Base-by-base conservation (phyloP, 345 rosid species). In the Barbarea vulgaris region DNA sequence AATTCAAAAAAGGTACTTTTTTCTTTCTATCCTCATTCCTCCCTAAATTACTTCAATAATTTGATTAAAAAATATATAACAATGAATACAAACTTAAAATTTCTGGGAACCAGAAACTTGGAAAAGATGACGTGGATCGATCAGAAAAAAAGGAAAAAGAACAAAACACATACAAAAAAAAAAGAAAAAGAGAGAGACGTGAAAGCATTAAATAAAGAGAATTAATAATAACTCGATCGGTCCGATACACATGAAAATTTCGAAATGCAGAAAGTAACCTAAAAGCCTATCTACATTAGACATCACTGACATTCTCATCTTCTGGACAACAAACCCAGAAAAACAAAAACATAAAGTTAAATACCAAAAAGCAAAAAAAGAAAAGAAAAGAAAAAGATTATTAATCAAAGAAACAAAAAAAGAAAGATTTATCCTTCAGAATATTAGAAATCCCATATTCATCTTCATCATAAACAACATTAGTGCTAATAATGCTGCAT, bases 291-390 rank as follows among this genome's bases (percentile, higher is more conserved):
- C 65, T 80, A 80, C 84, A 75, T 57, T 78, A 86, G 84, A 81
- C 41, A 76, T 74, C 84, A 77, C 73, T 81, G 83, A 82, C 82
- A 63, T 83, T 74, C 77, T 77, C 81, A 68, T 77, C 81, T 74
- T 83, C 63, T 74, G 63, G 66, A 42, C 72, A 72, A 82, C 44
- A 77, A 48, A 30, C 59, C 60, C 67, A 54, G 57, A 68, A 67
- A 67, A 64, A 31, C 46, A 50, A 80, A 62, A 57, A 33, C 27
- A 31, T 31, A 56, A 68, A 69, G 71, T 78, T 85, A 21, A 59
- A 15, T 56, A 57, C 10, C 51, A 46, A 25, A 42, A 6, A 22
- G 9, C 0, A 31, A 34, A 57, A 5, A 22, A 27, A 7, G 17
- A 9, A n/a, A 5, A 15, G 18, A 44, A 24, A 28, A 28, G 10